A percentile compares a stretch with the other conserved stretches of the same genome.
Evolutionary conservation across 2,329 filamentous ascomycete genomes (phyloP).

Genomic region (Colletotrichum agaves): DNA sequence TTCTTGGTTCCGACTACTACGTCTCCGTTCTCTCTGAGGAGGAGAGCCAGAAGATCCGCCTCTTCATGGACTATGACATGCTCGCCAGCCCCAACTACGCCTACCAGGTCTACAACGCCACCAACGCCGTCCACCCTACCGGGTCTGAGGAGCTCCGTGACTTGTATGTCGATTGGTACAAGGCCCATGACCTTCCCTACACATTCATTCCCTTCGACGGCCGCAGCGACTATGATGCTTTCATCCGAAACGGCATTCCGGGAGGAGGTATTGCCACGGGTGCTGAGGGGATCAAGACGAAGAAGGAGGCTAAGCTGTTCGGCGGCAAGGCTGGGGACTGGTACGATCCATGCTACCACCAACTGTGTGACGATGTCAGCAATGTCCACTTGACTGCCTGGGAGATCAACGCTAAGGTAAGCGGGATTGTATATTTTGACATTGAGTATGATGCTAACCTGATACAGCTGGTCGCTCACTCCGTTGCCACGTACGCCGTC

Average conservation of each 20-base stretch:
- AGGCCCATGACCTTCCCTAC: constrained; percentile 69
- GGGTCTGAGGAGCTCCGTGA: constrained; percentile 77
- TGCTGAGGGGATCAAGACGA: constrained; percentile 80
- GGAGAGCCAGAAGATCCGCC: constrained; percentile 71
- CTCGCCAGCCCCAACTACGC: constrained; percentile 73
- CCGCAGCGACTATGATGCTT: constrained; percentile 82
- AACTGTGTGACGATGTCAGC: constrained; percentile 67
- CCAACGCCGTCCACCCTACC: constrained; percentile 74
- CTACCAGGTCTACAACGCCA: constrained; percentile 77
- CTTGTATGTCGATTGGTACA: constrained; percentile 76
- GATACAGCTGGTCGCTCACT: constrained; percentile 72
- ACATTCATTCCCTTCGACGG: constrained; percentile 81
- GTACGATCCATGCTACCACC: constrained; percentile 71
- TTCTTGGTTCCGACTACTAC: constrained; percentile 72
- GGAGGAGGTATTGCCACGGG: constrained; percentile 82
- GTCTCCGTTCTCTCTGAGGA: constrained; percentile 62
- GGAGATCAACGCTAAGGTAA: constrained; percentile 69
- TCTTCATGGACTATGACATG: constrained; percentile 80
- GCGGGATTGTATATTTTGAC: constrained; percentile 38
- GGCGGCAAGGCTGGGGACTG: constrained; percentile 74
- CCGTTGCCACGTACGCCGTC: constrained; percentile 74
- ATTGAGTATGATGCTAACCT: constrained; percentile 37
- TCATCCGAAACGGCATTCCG: constrained; percentile 78
- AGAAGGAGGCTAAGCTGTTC: constrained; percentile 72
- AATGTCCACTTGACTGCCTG: constrained; percentile 71